Base-by-base conservation (phyloP, 257 asterid species). In the Eustoma russellianum region DNA sequence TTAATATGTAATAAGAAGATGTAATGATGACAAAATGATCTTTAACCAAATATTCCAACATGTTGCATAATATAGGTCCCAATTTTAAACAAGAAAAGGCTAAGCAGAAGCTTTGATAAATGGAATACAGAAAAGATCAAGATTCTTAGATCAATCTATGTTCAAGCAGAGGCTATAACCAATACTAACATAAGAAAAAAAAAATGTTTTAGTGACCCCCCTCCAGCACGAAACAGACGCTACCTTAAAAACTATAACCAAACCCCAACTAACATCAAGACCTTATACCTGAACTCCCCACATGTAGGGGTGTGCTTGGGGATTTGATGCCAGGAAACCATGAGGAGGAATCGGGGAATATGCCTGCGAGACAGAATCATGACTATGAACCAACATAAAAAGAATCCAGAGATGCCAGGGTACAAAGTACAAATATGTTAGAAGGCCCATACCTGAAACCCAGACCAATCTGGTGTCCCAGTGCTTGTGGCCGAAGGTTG, bases 241-340 rank as follows among this genome's bases (percentile, higher is more conserved):
- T 24, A 24, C 30, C 30, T 24, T 2, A 24, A 24, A 24, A 24
- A 24, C 30, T 24, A n/a, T n/a, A 24, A 24, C 30, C 30, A 24
- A 24, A 24, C 30, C 46, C 41, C n/a, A 53, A 18, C 56, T 13
- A 54, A 43, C 24, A 24, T n/a, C 1, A 44, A 67, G 62, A n/a
- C 7, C 52, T 52, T 50, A 40, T 64, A 87, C 97, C 89, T 90
- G 97, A 69, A 89, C 93, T 65, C 97, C 95, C 97, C 97, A 90
- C 97, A 90, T 86, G 58, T 90, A 86, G 43, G 94, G 95, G 73
- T 90, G 95, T 4, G 86, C 73, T 70, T 90, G 95, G 55, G 97
- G 94, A 68, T 74, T 80, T 47, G 97, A 71, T 13, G 91, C 85
- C 83, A 90, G 19, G 77, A 61, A 90, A 50, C 95, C 97, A 59